Evolutionary conservation across 495 filamentous ascomycete species (phyloP).

Genomic region (Neurospora sp.): DNA sequence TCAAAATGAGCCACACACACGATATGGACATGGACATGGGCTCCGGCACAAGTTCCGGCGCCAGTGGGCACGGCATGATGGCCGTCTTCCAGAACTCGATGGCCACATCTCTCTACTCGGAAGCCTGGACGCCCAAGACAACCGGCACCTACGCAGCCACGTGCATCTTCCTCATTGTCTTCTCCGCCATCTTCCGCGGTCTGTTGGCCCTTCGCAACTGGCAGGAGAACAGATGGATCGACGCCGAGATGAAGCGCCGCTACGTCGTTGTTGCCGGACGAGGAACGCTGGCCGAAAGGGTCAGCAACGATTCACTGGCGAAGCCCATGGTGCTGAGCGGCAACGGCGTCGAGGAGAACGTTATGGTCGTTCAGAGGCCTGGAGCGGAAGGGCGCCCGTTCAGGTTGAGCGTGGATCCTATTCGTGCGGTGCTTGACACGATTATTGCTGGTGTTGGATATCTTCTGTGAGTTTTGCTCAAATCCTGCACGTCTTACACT

Average conservation of each 20-base stretch:
- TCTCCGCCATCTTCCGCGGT: slow-evolving; percentile 56
- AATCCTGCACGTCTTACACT: slow-evolving; percentile 1
- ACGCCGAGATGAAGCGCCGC: slow-evolving; percentile 55
- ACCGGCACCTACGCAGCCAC: slow-evolving; percentile 68
- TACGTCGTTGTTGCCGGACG: slow-evolving; percentile 67
- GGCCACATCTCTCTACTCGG: slow-evolving; percentile 63
- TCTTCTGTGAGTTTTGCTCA: slow-evolving; percentile 59
- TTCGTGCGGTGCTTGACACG: slow-evolving; percentile 59
- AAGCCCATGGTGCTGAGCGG: slow-evolving; percentile 51
- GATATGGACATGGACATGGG: neutral
- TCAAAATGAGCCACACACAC: slow-evolving; percentile 8
- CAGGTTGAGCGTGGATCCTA: slow-evolving; percentile 68
- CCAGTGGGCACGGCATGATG: slow-evolving; percentile 32
- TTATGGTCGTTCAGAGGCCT: slow-evolving; percentile 52
- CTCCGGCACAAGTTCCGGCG: slow-evolving; percentile 4
- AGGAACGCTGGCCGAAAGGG: slow-evolving; percentile 42
- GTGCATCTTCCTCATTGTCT: slow-evolving; percentile 75
- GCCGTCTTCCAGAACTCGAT: slow-evolving; percentile 55
- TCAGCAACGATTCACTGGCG: slow-evolving; percentile 39
- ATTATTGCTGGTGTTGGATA: slow-evolving; percentile 70
- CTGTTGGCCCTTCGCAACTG: slow-evolving; percentile 55
- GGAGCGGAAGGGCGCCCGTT: slow-evolving; percentile 49
- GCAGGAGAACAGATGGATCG: slow-evolving; percentile 45
- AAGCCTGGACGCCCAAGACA: slow-evolving; percentile 58
- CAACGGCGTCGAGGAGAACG: slow-evolving; percentile 65